Conservation (phyloP, 192 early-diverging fungal species). For the Globomyces pollinis-pini region DNA sequence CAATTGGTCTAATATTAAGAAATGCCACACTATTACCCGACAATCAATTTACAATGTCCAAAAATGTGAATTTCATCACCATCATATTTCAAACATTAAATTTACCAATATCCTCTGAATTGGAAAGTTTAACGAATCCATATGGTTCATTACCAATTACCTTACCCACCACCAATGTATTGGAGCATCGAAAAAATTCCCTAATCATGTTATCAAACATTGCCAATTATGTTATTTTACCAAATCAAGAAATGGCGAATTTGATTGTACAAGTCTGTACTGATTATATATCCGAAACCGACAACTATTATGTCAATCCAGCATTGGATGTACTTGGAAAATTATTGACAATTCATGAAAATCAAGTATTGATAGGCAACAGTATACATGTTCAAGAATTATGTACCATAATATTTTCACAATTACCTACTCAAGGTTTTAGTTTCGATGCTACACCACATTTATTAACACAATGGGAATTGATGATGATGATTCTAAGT, state of each 20-base stretch:
- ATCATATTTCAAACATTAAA: conserved; percentile 3
- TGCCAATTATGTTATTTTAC: conserved; percentile 36
- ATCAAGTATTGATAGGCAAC: conserved; percentile 36
- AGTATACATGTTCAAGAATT: background rate
- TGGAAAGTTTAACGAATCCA: conserved; percentile 4
- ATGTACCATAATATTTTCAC: background rate
- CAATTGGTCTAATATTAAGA: conserved; percentile 3
- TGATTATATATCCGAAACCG: conserved; percentile 49
- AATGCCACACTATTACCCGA: conserved; percentile 33
- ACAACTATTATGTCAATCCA: conserved; percentile 51
- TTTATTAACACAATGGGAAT: background rate
- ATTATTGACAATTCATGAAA: conserved; percentile 48
- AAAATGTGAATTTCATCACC: conserved; percentile 17
- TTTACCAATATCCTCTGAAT: conserved; percentile 2
- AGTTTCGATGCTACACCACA: background rate
- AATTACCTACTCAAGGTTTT: background rate
- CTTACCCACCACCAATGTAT: conserved; percentile 22
- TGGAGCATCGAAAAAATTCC: conserved; percentile 60
- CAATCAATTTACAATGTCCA: conserved; percentile 22
- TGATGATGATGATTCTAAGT: background rate
- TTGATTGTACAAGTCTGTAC: conserved; percentile 36
- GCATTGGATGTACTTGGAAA: conserved; percentile 59
- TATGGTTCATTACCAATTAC: background rate
- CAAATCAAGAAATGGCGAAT: conserved; percentile 21
- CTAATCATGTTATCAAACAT: conserved; percentile 60